Percentiles rank a stretch among this genome's conserved stretches.
Evolutionary conservation across 495 filamentous ascomycete genomes (phyloP).

Genomic region (Pseudoneurospora amorphoporcata): DNA sequence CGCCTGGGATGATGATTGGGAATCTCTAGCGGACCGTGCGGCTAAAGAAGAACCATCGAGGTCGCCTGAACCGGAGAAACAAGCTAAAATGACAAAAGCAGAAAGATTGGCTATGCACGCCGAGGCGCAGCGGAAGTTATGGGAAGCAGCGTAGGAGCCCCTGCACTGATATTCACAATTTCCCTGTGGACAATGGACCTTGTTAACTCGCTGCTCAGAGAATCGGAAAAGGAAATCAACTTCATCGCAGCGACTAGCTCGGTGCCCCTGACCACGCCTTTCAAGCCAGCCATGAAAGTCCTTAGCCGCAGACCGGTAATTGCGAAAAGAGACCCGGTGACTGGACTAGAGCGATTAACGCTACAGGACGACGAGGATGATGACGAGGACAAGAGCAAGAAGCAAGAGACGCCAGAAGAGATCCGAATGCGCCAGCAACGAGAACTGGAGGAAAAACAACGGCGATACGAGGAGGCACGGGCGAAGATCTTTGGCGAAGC

Average conservation of each 20-base stretch:
- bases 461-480: constrained; percentile 74
- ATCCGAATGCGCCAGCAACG: constrained; percentile 59
- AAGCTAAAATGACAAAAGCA: constrained; percentile 46
- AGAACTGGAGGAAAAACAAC: constrained; percentile 79
- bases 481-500: constrained; percentile 73
- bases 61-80: constrained; percentile 33
- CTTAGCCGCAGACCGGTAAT: constrained; percentile 69
- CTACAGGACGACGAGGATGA: constrained; percentile 55
- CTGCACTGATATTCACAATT: background rate
- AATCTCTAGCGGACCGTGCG: constrained; percentile 54
- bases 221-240: constrained; percentile 50
- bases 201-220: constrained; percentile 10
- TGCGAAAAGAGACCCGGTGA: constrained; percentile 35
- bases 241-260: constrained; percentile 56
- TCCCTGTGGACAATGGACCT: background rate
- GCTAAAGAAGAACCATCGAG: constrained; percentile 39
- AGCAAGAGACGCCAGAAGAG: constrained; percentile 59
- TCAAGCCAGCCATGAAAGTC: constrained; percentile 73
- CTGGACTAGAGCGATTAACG: constrained; percentile 45
- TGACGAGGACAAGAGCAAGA: constrained; percentile 45
- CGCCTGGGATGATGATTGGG: constrained; percentile 89
- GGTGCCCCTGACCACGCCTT: constrained; percentile 65
- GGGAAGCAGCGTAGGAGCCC: constrained; percentile 69
- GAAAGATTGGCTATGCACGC: constrained; percentile 71
- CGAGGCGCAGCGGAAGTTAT: constrained; percentile 72